Evolutionary conservation across 164 flowering plant genomes (phyloP).

Genomic region (Aristolochia californica): DNA sequence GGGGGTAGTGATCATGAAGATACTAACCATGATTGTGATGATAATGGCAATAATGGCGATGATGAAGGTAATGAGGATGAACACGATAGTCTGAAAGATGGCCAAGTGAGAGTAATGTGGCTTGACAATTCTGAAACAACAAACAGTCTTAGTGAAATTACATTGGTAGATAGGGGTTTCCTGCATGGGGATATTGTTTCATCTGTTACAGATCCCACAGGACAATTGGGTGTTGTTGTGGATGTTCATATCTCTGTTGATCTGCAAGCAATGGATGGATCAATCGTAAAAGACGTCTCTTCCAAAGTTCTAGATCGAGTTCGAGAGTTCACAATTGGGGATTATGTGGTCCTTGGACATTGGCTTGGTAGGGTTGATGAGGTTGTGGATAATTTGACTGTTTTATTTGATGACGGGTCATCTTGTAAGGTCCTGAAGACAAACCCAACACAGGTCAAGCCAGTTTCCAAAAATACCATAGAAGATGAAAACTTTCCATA

Average conservation of each 20-base stretch:
- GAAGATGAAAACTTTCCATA: conserved; percentile 81
- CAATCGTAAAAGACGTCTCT: conserved; percentile 44
- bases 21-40: conserved; percentile 12
- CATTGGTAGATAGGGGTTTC: conserved; percentile 73
- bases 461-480: conserved; percentile 46
- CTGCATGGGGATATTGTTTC: conserved; percentile 94
- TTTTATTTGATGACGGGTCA: conserved; percentile 88
- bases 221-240: conserved; percentile 83
- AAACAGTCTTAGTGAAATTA: conserved; percentile 37
- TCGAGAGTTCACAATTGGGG: conserved; percentile 72
- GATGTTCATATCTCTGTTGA: conserved; percentile 71
- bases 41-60: conserved; percentile 13
- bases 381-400: conserved; percentile 82
- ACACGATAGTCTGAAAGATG: conserved; percentile 39
- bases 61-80: conserved; percentile 16
- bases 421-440: conserved; percentile 75
- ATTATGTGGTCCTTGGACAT: conserved; percentile 81
- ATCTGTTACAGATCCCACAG: conserved; percentile 66
- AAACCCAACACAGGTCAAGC: conserved; percentile 71
- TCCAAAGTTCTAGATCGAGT: conserved; percentile 65
- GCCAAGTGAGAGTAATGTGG: conserved; percentile 85
- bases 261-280: conserved; percentile 49
- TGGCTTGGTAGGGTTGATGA: conserved; percentile 98
- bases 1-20: conserved; percentile 23
- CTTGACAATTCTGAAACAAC: conserved; percentile 59